Conservation (phyloP, 495 filamentous ascomycete genomes). For the Neurospora pannonica region DNA sequence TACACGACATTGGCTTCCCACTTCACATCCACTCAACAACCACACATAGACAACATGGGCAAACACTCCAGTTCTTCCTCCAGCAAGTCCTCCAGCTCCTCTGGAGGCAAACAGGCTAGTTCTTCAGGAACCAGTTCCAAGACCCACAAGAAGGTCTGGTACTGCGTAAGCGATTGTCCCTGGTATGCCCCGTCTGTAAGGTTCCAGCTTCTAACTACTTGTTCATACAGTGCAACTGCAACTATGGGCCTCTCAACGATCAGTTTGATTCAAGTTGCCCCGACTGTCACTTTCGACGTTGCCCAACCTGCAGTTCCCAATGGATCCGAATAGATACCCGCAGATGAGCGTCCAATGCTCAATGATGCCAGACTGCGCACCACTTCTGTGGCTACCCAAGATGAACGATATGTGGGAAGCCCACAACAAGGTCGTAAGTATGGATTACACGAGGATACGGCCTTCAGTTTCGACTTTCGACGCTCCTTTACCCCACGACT, state of each 20-base stretch:
- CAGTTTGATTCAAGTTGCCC: too few relatives aligned
- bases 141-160: background rate
- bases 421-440: too few relatives aligned
- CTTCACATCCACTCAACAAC: background rate
- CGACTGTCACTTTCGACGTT: too few relatives aligned
- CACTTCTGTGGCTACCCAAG: too few relatives aligned
- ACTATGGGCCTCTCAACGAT: too few relatives aligned
- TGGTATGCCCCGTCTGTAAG: background rate
- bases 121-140: background rate
- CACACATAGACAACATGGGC: background rate
- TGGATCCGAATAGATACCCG: too few relatives aligned
- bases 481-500: background rate
- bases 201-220: background rate
- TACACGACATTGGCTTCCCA: background rate
- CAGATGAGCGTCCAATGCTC: too few relatives aligned
- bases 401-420: too few relatives aligned
- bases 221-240: background rate
- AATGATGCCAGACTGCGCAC: too few relatives aligned
- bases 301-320: too few relatives aligned
- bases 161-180: background rate
- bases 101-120: background rate
- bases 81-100: background rate
- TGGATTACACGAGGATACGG: background rate
- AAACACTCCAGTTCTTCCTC: background rate
- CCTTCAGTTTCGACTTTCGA: background rate